A percentile compares a stretch with the other conserved stretches of the same genome.
Evolutionary conservation across 148 eudicot species (phyloP).

Genomic region (Rhododendron molle): DNA sequence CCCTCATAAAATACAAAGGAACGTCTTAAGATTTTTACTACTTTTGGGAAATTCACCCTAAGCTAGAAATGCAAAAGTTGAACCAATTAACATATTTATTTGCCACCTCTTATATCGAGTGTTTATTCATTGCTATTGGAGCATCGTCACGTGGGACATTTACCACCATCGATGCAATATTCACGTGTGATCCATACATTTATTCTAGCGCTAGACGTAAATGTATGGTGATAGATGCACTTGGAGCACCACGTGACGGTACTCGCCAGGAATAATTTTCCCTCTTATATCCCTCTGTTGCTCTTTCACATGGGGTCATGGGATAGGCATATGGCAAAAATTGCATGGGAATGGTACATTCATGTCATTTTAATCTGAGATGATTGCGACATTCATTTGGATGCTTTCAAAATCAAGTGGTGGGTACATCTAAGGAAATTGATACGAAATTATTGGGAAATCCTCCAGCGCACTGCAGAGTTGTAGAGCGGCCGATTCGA

Average conservation of each 20-base stretch:
- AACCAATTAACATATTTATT: not conserved
- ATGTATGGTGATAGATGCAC: not conserved
- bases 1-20: too few species aligned
- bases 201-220: too few species aligned
- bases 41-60: too few species aligned
- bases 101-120: not conserved
- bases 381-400: slow-evolving; percentile 7
- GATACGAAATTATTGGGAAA: not conserved
- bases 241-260: not conserved
- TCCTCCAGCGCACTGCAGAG: too few species aligned
- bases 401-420: not conserved
- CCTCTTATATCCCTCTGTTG: not conserved
- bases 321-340: not conserved
- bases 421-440: slow-evolving; percentile 5
- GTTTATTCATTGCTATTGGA: too few species aligned
- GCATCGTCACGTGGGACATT: not conserved
- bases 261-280: not conserved
- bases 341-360: not conserved
- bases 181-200: not conserved
- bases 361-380: not conserved
- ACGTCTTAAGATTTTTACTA: too few species aligned
- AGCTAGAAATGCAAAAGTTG: not conserved
- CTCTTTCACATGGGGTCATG: not conserved
- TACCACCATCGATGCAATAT: too few species aligned
- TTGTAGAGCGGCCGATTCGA: too few species aligned